Conservation (phyloP, 352 stramenopile genomes). For the Aphanomyces cochlioides region DNA sequence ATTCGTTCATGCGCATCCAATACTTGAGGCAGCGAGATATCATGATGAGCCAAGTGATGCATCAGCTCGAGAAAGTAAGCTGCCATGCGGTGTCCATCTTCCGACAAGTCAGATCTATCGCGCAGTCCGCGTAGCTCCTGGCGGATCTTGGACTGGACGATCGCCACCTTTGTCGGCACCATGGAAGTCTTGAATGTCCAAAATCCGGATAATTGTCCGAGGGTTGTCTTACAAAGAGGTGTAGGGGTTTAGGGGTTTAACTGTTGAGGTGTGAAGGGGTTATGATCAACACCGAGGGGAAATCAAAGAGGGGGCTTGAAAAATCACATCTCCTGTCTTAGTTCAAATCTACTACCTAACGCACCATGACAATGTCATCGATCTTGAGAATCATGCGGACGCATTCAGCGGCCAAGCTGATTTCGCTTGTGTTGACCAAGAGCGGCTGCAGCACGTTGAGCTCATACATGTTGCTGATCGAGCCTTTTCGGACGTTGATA, state of each 20-base stretch:
- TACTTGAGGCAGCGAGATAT: not conserved
- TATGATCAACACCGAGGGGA: too few relatives aligned
- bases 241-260: too few relatives aligned
- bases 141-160: constrained; percentile 6
- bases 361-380: constrained; percentile 98
- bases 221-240: too few relatives aligned
- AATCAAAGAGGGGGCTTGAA: too few relatives aligned
- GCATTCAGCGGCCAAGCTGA: constrained; percentile 97
- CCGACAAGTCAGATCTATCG: not conserved
- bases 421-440: constrained; percentile 96
- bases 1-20: not conserved
- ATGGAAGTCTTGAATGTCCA: constrained; percentile 38
- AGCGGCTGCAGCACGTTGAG: constrained; percentile 98
- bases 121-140: not conserved
- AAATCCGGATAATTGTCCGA: too few relatives aligned
- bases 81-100: not conserved
- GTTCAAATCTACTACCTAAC: constrained; percentile 48
- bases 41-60: constrained; percentile 11
- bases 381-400: constrained; percentile 99
- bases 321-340: too few relatives aligned
- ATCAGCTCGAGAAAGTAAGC: constrained; percentile 5
- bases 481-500: constrained; percentile 95
- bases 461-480: constrained; percentile 98
- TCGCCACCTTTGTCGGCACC: not conserved
- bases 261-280: too few relatives aligned